These are phyloP conservation scores for Aeminium ludgeri DNA, from an alignment of 495 filamentous ascomycete genomes.

Conservation along the genomic window DNA sequence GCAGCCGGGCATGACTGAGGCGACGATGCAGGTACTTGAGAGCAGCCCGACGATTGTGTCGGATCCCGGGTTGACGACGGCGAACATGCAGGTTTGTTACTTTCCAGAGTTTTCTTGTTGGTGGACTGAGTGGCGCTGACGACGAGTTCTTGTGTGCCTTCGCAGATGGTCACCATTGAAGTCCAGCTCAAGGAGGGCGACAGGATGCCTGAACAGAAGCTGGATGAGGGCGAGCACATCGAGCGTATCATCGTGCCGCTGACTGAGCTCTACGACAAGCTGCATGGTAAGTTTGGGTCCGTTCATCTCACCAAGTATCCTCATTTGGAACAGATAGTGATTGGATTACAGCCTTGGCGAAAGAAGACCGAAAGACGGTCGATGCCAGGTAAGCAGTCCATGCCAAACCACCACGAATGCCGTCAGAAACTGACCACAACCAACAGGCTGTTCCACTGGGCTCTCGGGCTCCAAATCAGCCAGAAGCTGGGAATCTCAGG, in stretches of 20 bases:
- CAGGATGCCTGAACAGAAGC: conserved; percentile 24
- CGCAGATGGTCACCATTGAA: conserved; percentile 21
- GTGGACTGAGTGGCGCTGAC: neutral
- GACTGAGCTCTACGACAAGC: conserved; percentile 31
- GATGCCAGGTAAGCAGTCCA: conserved; percentile 13
- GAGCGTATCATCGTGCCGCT: conserved; percentile 24
- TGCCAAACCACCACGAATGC: too few species aligned
- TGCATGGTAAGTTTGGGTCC: conserved; percentile 18
- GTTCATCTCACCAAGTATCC: neutral
- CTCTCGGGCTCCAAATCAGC: conserved; percentile 16
- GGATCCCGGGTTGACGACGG: conserved; percentile 16
- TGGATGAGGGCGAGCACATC: conserved; percentile 27
- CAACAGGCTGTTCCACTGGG: conserved; percentile 16
- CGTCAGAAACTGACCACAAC: neutral
- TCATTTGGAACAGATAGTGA: neutral
- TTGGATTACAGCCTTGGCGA: conserved; percentile 9
- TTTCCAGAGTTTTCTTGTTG: neutral
- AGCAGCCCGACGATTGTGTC: conserved; percentile 15
- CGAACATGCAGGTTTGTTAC: conserved; percentile 23
- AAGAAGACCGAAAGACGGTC: conserved; percentile 14
- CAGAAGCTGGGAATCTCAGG: conserved; percentile 6
- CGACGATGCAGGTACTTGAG: conserved; percentile 14
- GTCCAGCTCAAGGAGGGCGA: conserved; percentile 24
- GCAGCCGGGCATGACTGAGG: conserved; percentile 25
- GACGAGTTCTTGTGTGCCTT: neutral